Evolutionary conservation across 371 early-diverging fungal species (phyloP).

Genomic region (Choanephora cucurbitarum): DNA sequence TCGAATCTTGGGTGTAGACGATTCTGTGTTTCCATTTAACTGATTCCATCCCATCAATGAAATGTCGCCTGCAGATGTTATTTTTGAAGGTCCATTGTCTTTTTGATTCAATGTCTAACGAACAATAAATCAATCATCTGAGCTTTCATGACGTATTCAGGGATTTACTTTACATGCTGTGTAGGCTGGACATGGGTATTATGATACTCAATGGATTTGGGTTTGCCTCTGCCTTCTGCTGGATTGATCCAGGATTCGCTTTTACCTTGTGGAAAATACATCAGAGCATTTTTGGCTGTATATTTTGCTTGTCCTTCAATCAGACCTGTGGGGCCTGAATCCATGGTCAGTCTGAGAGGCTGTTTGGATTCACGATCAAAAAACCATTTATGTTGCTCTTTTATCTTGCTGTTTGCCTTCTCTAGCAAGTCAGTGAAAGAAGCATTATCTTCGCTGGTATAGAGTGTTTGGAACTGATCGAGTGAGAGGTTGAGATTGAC

Average conservation of each 20-base stretch:
- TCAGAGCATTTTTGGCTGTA: constrained; percentile 62
- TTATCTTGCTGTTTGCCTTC: constrained; percentile 58
- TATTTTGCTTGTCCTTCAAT: constrained; percentile 45
- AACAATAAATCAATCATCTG: too few species aligned
- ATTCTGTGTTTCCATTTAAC: constrained; percentile 10
- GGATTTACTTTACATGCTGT: too few species aligned
- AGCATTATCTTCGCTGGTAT: constrained; percentile 87
- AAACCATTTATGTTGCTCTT: constrained; percentile 69
- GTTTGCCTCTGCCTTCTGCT: constrained; percentile 43
- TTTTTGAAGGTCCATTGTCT: constrained; percentile 24
- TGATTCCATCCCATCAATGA: constrained; percentile 35
- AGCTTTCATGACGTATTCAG: too few species aligned
- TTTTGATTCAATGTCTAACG: not conserved
- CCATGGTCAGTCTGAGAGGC: constrained; percentile 21
- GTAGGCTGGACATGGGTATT: constrained; percentile 52
- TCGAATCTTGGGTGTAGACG: constrained; percentile 46
- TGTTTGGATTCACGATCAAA: constrained; percentile 64
- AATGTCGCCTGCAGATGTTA: constrained; percentile 30
- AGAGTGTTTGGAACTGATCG: constrained; percentile 75
- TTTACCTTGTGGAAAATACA: constrained; percentile 65
- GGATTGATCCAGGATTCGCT: constrained; percentile 38
- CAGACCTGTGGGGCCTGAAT: constrained; percentile 15
- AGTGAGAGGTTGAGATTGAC: constrained; percentile 46
- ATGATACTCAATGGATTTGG: constrained; percentile 55
- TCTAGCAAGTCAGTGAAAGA: constrained; percentile 73